A percentile compares a stretch with the other conserved stretches of the same genome.
These are phyloP conservation scores for Aspergillus udagawae DNA, from an alignment of 2,329 filamentous ascomycete genomes.

Conservation along the genomic window DNA sequence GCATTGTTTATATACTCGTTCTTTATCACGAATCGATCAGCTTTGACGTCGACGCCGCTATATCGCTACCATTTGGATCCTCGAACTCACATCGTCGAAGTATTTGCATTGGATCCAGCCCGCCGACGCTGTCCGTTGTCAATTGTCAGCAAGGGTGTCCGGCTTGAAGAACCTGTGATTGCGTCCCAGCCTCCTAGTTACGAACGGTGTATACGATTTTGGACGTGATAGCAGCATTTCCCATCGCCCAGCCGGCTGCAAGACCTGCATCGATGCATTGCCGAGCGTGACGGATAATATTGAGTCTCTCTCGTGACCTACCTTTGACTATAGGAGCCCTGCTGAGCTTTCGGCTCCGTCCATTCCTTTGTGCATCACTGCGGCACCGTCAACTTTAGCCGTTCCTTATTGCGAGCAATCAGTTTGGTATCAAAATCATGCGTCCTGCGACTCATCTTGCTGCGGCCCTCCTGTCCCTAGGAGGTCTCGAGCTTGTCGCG, in stretches of 20 bases:
- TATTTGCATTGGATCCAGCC: background rate
- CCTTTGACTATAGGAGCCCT: slow-evolving; percentile 1
- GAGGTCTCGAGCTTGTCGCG: slow-evolving; percentile 29
- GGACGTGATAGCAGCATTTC: background rate
- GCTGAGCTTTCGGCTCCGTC: slow-evolving; percentile 22
- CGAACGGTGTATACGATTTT: background rate
- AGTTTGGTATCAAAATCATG: slow-evolving; percentile 25
- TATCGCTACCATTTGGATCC: background rate
- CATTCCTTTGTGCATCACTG: slow-evolving; percentile 16
- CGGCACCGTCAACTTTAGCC: slow-evolving; percentile 5
- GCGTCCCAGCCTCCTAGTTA: slow-evolving; percentile 2
- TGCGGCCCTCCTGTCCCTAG: slow-evolving; percentile 31
- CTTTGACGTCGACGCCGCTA: background rate
- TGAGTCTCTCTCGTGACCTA: slow-evolving; percentile 5
- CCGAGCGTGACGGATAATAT: slow-evolving; percentile 1
- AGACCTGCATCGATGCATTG: background rate
- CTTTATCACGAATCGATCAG: slow-evolving; percentile 5
- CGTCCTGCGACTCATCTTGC: slow-evolving; percentile 25
- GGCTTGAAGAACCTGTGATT: background rate
- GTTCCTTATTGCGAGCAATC: slow-evolving; percentile 6
- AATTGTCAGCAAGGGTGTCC: background rate
- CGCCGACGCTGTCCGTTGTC: background rate
- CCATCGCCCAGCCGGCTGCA: background rate
- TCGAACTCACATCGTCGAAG: slow-evolving; percentile 1
- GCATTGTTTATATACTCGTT: slow-evolving; percentile 12